Base-by-base conservation (phyloP, 1,284 basidiomycete genomes). In the Pseudozyma flocculosa region DNA sequence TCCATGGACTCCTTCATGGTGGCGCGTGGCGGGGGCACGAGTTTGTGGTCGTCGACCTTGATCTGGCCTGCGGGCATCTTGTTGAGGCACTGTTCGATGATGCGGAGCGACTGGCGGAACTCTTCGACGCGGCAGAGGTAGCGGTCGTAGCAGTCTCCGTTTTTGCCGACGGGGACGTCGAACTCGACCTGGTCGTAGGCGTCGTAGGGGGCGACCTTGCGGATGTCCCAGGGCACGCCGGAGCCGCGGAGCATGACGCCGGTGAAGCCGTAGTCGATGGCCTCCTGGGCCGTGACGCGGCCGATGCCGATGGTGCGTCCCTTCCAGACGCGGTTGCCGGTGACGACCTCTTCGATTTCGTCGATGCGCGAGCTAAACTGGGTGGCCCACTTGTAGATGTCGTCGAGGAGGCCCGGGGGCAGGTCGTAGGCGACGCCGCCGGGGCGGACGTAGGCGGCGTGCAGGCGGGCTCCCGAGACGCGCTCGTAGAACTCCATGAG, bases 401-500 rank as follows among this genome's bases (percentile, higher is more conserved):
- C 95, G 70, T 97, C 90, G 37, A 99, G 85, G 32, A 98, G 82
- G 17, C 94, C 94, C 73, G 96, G 93, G 7, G 94, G 94, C 43
- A 98, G 83, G 78, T 99, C 95, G 78, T 93, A 97, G 1, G 95
- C 93, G 44, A 99, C 95, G 75, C 95, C 94, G 64, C 94, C 94
- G 4, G 94, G 95, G 60, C 94, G 90, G 43, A 98, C 87, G 79
- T 97, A 98, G n/a, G 94, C 94, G 7, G 92, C 87, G 78, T 98
- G 94, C 75, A 99, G 84, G 58, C 94, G 92, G 2, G 94, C 94
- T 70, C 94, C 94, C 10, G 93, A 97, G 32, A 98, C 93, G 54
- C 94, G 91, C 81, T 99, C 94, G 81, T 98, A 97, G 81, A 98
- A 98, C 80, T 98, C 94, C 94, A 97, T 97, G 67, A 98, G 86